Percentiles rank a stretch among this genome's conserved stretches.
Conservation (phyloP, 352 stramenopile genomes). For the Lagenidium giganteum region DNA sequence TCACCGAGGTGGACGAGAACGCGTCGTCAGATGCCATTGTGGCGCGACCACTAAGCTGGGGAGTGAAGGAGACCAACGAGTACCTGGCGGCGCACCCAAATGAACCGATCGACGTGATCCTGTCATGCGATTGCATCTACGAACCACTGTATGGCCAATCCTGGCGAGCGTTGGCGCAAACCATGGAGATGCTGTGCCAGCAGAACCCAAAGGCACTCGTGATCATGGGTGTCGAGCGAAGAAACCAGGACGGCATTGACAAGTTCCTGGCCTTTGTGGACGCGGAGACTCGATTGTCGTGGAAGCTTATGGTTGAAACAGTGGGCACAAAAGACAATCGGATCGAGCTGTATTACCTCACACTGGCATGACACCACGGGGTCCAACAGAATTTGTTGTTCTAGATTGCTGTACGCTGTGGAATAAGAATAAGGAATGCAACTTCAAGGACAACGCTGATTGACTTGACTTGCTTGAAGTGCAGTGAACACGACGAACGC, state of each 20-base stretch:
- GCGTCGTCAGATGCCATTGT: constrained; percentile 31
- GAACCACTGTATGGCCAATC: constrained; percentile 91
- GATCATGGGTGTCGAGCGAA: constrained; percentile 72
- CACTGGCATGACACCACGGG: constrained; percentile 9
- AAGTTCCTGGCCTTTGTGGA: constrained; percentile 68
- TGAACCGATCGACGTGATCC: constrained; percentile 84
- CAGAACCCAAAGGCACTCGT: constrained; percentile 52
- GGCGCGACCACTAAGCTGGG: constrained; percentile 73
- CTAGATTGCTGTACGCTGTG: constrained; percentile 1
- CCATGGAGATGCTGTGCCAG: constrained; percentile 75
- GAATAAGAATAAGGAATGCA: not conserved
- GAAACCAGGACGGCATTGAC: constrained; percentile 78
- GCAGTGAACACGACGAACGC: too few relatives aligned
- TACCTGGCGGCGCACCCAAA: constrained; percentile 47
- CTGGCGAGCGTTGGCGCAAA: constrained; percentile 84
- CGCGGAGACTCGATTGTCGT: constrained; percentile 35
- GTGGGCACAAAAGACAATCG: constrained; percentile 46
- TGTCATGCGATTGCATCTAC: constrained; percentile 95
- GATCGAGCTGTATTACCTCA: constrained; percentile 68
- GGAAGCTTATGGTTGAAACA: constrained; percentile 36
- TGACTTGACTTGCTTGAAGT: constrained; percentile 3
- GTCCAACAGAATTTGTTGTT: not conserved
- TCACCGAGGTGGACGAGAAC: constrained; percentile 7
- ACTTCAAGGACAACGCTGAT: constrained; percentile 2
- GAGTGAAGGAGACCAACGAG: constrained; percentile 47